Evolutionary conservation across 306 rosid species (phyloP), one percentile per base, ranked within the genome.

Genomic region (Fragaria ananassa): DNA sequence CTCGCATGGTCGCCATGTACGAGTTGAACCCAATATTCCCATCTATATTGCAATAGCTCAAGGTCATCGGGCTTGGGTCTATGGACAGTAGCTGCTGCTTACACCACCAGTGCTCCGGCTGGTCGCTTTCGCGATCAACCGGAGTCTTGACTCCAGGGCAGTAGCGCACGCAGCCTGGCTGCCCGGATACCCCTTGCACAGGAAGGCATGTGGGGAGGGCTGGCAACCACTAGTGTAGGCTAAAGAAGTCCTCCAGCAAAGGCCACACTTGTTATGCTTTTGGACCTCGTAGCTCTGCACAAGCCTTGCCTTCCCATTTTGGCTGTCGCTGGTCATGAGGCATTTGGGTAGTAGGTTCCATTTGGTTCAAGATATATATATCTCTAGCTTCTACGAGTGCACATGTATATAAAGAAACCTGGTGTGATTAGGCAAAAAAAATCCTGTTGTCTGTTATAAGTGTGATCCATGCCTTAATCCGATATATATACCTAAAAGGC

Each of bases 101-200:
- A 0, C 89, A 86, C 92, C 89, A 88, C 76, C 74, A 19, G 1
- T 68, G 60, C 64, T 72, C 57, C 17, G 65, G 68, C 18, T 25
- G 71, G 17, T 0, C 57, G 5, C 49, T 19, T 12, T 60, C 25
- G 3, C 6, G 39, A 46, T 87, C 87, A 14, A 75, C 75, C 0
- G 85, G 90, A 4, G 88, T 87, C 76, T 82, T 86, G 85, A 90
- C 86, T 56, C 95, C 91, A 1, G 89, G 83, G 4, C 95, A 89
- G 86, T 71, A 89, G 1, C 88, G 87, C n/a, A 87, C 83, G 34
- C 90, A 89, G 1, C 90, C 90, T 0, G 87, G 84, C 66, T 65
- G 70, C 0, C 91, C 91, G 0, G 87, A 82, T 7, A 58, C n/a
- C 35, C 91, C 90, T 72, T 90, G 84, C 6, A 86, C 19, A 0